Evolutionary conservation across 345 rosid species (phyloP), one percentile per base, ranked within the genome.

Genomic region (Salix viminalis): DNA sequence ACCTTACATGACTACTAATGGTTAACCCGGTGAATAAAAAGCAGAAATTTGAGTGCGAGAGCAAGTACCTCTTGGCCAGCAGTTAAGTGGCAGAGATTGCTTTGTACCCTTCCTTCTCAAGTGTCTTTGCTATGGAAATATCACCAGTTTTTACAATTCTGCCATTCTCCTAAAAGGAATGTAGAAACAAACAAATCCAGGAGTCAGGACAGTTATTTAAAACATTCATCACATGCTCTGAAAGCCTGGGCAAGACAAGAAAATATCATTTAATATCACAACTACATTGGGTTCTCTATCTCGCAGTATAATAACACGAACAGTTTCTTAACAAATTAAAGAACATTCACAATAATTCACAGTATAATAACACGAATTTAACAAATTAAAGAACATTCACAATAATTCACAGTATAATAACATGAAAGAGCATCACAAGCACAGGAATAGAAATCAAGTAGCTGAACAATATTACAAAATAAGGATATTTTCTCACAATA

Each of bases 61-160:
- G 56, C 5, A 50, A 37, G 18, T 67, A 66, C 72, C 66, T 24
- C 12, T n/a, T 16, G 62, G 26, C 48, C 75, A 0, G 67, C 39
- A 37, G 64, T 80, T 70, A 85, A 18, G 81, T 52, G 36, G 87
- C 86, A 23, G 91, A 83, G 79, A 93, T 77, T 48, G 91, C 94
- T 82, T 88, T 86, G 87, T 90, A 93, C 79, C 99, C 99, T 60
- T 89, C 92, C 77, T 92, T 88, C 81, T 96, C 98, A 24, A 96
- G 91, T 69, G 77, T 42, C 77, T 86, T 82, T 21, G 96, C 99
- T 75, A 93, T 80, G 42, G 94, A 84, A 9, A 84, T 83, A 79
- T 93, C 98, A 67, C 99, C 99, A 0, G 94, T 91, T 85, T 85
- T 92, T n/a, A 90, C 86, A 76, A 93, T 96, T 84, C 84, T 90